Conservation (phyloP, 2,329 filamentous ascomycete species). For the Aspergillus sergii region DNA sequence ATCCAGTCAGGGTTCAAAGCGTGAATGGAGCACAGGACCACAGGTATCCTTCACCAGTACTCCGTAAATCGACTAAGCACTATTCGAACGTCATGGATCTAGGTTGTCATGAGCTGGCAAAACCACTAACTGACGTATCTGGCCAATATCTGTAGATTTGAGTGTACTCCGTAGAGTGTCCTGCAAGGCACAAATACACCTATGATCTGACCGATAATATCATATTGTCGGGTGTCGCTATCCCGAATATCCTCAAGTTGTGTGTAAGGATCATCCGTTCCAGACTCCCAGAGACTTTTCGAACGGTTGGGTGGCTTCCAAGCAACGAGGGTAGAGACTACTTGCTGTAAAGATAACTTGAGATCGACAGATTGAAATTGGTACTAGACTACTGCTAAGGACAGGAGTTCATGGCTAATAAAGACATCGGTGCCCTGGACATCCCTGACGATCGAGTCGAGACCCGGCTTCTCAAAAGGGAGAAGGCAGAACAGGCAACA, state of each 20-base stretch:
- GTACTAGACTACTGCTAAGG: background rate
- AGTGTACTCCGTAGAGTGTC: background rate
- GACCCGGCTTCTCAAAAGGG: background rate
- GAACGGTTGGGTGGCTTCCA: no score
- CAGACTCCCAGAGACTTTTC: background rate
- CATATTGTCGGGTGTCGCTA: background rate
- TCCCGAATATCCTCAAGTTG: background rate
- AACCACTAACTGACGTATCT: background rate
- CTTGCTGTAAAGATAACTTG: background rate
- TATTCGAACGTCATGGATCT: background rate
- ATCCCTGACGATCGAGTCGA: background rate
- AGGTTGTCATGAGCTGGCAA: background rate
- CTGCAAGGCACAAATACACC: background rate
- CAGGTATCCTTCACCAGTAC: background rate
- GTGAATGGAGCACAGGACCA: background rate
- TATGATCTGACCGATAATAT: background rate
- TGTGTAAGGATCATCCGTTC: background rate
- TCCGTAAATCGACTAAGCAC: background rate
- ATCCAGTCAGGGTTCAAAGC: background rate
- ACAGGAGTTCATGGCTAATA: background rate
- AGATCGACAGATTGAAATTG: background rate
- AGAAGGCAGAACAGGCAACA: background rate
- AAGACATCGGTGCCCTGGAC: background rate
- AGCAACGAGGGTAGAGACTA: background rate
- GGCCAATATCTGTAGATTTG: background rate